phyloP scores from a whole-genome alignment of 768 basidiomycete genomes.

The Amanita thiersii region DNA sequence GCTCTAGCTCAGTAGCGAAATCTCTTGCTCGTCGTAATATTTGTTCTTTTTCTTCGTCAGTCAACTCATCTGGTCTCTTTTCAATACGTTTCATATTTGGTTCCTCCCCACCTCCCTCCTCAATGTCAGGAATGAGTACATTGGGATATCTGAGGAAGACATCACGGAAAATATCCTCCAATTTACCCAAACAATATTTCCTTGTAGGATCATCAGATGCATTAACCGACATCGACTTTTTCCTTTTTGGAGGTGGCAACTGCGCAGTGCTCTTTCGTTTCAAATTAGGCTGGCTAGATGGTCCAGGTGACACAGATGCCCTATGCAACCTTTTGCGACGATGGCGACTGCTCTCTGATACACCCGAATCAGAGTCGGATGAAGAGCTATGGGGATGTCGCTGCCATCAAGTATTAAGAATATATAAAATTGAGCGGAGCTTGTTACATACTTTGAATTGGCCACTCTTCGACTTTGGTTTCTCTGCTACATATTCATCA shows the following conservation, averaged over 20 bases:
- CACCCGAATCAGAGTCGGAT: conserved; percentile 39
- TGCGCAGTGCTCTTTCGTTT: conserved; percentile 43
- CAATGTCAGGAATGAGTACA: conserved; percentile 25
- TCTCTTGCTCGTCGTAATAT: conserved; percentile 49
- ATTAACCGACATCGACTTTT: conserved; percentile 21
- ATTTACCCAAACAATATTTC: conserved; percentile 73
- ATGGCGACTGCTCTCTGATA: conserved; percentile 15
- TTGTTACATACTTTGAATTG: conserved; percentile 24
- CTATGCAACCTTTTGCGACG: conserved; percentile 22
- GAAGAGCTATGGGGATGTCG: conserved; percentile 17
- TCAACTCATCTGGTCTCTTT: conserved; percentile 46
- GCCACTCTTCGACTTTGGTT: conserved; percentile 12
- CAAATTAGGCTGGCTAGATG: conserved; percentile 21
- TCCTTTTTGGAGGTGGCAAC: conserved; percentile 40
- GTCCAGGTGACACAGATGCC: conserved; percentile 20
- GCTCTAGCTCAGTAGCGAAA: conserved; percentile 69
- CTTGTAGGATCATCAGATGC: conserved; percentile 62
- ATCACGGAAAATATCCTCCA: conserved; percentile 62
- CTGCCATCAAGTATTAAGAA: neutral
- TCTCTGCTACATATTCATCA: conserved; percentile 64
- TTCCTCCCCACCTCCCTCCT: conserved; percentile 11
- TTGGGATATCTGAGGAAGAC: conserved; percentile 70
- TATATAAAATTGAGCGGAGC: conserved; percentile 16
- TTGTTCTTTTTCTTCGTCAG: conserved; percentile 49
- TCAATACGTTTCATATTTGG: conserved; percentile 19